These are phyloP conservation scores for Chrysoporthe puriensis DNA, from an alignment of 2,329 filamentous ascomycete species.

Conservation along the genomic window DNA sequence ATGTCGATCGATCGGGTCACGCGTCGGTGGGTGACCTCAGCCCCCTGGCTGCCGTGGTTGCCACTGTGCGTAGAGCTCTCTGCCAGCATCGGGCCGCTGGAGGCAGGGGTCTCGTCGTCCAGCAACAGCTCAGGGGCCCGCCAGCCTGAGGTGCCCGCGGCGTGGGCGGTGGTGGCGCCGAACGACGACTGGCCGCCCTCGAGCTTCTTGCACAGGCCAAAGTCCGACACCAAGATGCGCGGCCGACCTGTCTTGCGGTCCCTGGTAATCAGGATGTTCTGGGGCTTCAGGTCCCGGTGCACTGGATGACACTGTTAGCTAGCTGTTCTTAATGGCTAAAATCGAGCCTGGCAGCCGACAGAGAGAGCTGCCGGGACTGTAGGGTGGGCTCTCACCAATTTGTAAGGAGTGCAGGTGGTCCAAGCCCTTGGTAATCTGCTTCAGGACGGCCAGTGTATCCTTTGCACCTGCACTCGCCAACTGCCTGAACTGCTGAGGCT, in stretches of 20 bases:
- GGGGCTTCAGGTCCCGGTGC: constrained; percentile 94
- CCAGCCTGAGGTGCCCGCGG: constrained; percentile 93
- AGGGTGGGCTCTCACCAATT: constrained; percentile 56
- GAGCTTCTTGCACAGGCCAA: constrained; percentile 95
- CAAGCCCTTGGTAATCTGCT: constrained; percentile 88
- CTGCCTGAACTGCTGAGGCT: constrained; percentile 66
- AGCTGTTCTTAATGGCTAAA: not conserved
- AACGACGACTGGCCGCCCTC: constrained; percentile 95
- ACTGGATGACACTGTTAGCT: constrained; percentile 42
- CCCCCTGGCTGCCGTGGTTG: constrained; percentile 58
- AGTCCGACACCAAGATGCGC: constrained; percentile 94
- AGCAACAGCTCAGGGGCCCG: constrained; percentile 91
- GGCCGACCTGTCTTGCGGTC: constrained; percentile 67
- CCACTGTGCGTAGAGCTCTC: constrained; percentile 64
- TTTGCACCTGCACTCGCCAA: constrained; percentile 73
- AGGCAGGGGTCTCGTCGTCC: constrained; percentile 69
- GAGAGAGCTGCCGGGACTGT: not conserved
- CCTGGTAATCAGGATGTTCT: constrained; percentile 89
- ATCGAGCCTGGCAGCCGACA: not conserved
- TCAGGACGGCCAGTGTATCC: constrained; percentile 78
- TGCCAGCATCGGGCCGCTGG: constrained; percentile 45
- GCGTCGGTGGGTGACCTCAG: constrained; percentile 45
- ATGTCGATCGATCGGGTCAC: constrained; percentile 97
- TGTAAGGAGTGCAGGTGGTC: constrained; percentile 87
- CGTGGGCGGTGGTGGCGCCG: constrained; percentile 90